Base-by-base conservation (phyloP, 441 rosid genomes). In the Capsella rubella region DNA sequence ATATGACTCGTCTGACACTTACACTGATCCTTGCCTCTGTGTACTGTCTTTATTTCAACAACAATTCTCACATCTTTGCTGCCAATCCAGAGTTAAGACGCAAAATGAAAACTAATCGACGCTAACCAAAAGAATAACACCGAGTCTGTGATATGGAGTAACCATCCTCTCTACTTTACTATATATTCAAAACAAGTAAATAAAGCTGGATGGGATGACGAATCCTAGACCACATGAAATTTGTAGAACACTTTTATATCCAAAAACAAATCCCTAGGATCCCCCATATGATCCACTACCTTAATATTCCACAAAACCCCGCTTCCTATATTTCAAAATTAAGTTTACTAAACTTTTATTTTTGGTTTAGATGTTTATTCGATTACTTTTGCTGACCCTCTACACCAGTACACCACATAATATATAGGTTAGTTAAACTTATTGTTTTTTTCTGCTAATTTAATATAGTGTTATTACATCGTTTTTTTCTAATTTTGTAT, bases 11-110 rank as follows among this genome's bases (percentile, higher is more conserved):
- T 52, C 70, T 67, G 77, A 65, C 80, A 72, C 70, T 67, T 73
- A 65, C 80, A 77, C 73, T 77, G 58, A 72, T 72, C 65, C 13
- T 66, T 60, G 64, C 77, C 72, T 66, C 57, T 77, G 69, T 77
- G 69, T 53, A 52, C 64, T 34, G 53, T 65, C 64, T 45, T 57
- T 63, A 61, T 47, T 76, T 63, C 54, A 35, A 39, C 59, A 55
- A 69, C 75, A 63, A 6, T 68, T 13, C 42, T 68, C 69, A 52
- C 31, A 61, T 75, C 45, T 62, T 62, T 69, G 60, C 53, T 74
- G 39, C 49, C 35, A 34, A 27, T 15, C 59, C 51, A n/a, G 5
- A 42, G 61, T 34, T 52, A 42, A 25, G 21, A 10, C n/a, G 35
- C 34, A 29, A 16, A 18, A 34, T 57, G 37, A 70, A 25, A 40